Base-by-base conservation (phyloP, 371 early-diverging fungal species). In the Mucor racemosus region DNA sequence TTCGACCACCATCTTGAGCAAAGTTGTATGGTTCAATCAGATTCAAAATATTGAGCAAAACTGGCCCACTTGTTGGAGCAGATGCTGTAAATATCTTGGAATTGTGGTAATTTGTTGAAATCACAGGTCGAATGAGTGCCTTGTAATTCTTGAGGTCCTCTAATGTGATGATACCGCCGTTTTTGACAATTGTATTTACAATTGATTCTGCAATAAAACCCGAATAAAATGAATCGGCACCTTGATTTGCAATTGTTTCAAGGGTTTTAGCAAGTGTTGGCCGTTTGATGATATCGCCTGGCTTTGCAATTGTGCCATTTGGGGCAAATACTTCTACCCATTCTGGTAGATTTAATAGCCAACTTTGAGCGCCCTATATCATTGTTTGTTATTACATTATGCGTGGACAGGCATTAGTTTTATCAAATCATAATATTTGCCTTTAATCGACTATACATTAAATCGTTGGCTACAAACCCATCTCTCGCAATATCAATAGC, bases 11-110 rank as follows among this genome's bases (percentile, higher is more conserved):
- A 21, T 88, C 71, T 4, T 68, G 62, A 3, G 78, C 71, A 6
- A 95, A 71, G 59, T 90, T 81, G 72, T 81, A 96, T 7, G 89
- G 88, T 69, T 99, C 97, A 39, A 97, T 68, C 39, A 96, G 86
- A 61, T 98, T 97, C 58, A 98, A 78, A 40, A 94, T 86, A 70
- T 88, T 85, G 15, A 96, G 70, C 15, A 97, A 67, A 1, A 96
- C 84, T 1, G 95, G 87, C 5, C 97, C 97, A 62, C 91, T 90
- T n/a, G 93, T 86, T 0, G 98, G 97, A 5, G 90, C 82, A n/a
- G 87, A 75, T 7, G 87, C 71, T 0, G 91, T 87, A 35, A 85
- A 76, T 4, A 90, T 84, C 65, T 87, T 88, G 34, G 82, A 83
- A 5, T 93, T 94, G 56, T 90, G 92, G 71, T 94, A 96, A 55